Base-by-base conservation (phyloP, 495 filamentous ascomycete genomes). In the Aspergillus coremiiformis region DNA sequence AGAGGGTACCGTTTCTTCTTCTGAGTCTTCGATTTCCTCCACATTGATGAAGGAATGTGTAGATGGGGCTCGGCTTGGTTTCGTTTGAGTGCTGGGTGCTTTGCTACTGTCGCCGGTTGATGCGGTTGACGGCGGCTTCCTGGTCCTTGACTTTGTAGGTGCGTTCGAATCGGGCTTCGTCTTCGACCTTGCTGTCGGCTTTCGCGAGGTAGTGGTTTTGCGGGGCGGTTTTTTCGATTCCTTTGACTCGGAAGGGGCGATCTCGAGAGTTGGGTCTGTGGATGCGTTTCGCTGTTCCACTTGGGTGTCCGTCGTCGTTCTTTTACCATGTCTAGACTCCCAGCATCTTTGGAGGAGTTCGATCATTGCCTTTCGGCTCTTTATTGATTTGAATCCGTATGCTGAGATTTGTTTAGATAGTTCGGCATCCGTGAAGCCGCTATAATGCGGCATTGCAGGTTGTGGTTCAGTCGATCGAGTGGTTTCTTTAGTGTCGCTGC, bases 311-410 rank as follows among this genome's bases (percentile, higher is more conserved):
- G 29, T 27, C 15, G 47, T 47, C 11, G 12, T 21, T 11, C 21
- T 37, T 44, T 41, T 59, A 8, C 62, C 62, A 46, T 71, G 58
- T 46, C 75, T 72, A 27, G 73, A 74, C 50, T 78, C 65, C 87
- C 89, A 94, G 61, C 89, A 93, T 59, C 80, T 80, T 47, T 87
- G 70, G 5, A 93, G 68, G 11, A 89, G 61, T 11, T 79, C 69
- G 27, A 93, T 84, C 86, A 88, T 89, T 10, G 80, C 78, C 47
- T 78, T 71, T 15, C 88, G 78, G 47, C 73, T 81, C 60, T 81
- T 89, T 0, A 91, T 70, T 0, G 84, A 70, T 61, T 93, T 94
- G 68, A 93, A 90, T 0, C 84, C 85, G 59, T 83, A 90, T 0
- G 73, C 71, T 4, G 76, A 59, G 32, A 92, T 64, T 55, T 84